Conservation (phyloP, 2,329 filamentous ascomycete species). For the Bimuria novae-zelandiae region DNA sequence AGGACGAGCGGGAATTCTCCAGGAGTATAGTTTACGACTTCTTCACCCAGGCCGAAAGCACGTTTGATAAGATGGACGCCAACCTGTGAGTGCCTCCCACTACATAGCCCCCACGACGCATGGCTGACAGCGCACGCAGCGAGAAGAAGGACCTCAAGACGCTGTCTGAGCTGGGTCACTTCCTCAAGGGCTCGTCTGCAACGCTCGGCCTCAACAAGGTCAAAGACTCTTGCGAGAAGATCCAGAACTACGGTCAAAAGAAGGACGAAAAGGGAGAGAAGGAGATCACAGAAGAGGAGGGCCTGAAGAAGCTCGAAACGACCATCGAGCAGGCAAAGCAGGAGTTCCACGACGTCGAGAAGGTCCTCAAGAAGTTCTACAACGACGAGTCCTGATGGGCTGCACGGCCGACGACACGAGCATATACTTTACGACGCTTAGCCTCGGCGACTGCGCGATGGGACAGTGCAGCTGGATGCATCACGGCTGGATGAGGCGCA, state of each 20-base stretch:
- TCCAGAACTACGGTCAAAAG: conserved; percentile 85
- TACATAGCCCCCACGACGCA: neutral
- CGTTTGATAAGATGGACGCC: conserved; percentile 82
- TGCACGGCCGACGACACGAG: neutral
- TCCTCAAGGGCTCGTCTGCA: conserved; percentile 95
- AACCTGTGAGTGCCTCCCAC: conserved; percentile 70
- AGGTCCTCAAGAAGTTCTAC: conserved; percentile 73
- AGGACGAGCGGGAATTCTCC: conserved; percentile 84
- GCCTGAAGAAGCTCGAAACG: conserved; percentile 69
- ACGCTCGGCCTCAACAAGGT: conserved; percentile 90
- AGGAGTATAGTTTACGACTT: conserved; percentile 87
- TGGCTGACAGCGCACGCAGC: conserved; percentile 54
- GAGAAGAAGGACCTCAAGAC: conserved; percentile 69
- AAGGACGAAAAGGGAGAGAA: conserved; percentile 77
- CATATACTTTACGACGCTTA: neutral
- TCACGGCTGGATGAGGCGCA: neutral
- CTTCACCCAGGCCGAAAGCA: conserved; percentile 86
- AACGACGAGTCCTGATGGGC: conserved; percentile 47
- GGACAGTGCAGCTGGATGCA: neutral
- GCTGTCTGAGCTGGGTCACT: conserved; percentile 87
- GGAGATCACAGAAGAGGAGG: conserved; percentile 67
- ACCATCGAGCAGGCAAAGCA: conserved; percentile 73
- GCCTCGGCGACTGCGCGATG: neutral
- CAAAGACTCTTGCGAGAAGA: conserved; percentile 92
- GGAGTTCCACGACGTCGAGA: conserved; percentile 77